Base-by-base conservation (phyloP, 2,329 filamentous ascomycete species). In the Nigrospora osmanthi region DNA sequence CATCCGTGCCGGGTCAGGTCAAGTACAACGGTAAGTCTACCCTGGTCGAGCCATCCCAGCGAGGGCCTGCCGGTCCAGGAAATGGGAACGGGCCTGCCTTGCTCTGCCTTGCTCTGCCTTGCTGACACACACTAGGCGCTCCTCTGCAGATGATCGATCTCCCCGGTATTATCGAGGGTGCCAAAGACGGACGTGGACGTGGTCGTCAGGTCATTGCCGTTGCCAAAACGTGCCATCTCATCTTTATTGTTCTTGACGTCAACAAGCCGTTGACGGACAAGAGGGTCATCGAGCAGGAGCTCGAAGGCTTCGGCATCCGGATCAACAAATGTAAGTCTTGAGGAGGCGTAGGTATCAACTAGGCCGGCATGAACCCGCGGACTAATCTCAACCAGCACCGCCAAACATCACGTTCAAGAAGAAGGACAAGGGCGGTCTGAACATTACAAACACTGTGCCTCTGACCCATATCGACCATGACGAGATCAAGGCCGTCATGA, bases 371-470 rank as follows among this genome's bases (percentile, higher is more conserved):
- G 23, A 28, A 7, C 6, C 23, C 6, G 23, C 23, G 23, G 23
- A 23, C 31, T 41, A 19, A 41, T 19, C 7, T 11, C 15, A n/a
- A 30, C n/a, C 19, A 42, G 72, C 82, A 57, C 93, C 93, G 23
- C 93, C 93, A 35, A 98, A 98, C 65, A 98, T 98, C 59, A 87
- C 93, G n/a, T 95, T 96, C 75, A 94, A 85, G 71, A 98, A 98
- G 76, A 98, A 98, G 75, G 93, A 98, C 69, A 97, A 97, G 71
- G 93, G 93, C 55, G 93, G 93, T 33, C 81, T 98, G 61, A 90
- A 87, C 60, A 93, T 98, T 61, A 95, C 90, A n/a, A 93, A 81
- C 68, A 98, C 93, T 3, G 85, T 93, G 38, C 89, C 90, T 6
- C 73, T 98, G 55, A 85, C 85, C 19, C 89, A 98, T 67, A 95